Evolutionary conservation across 208 protist species (phyloP).

Genomic region (Trypanosomatidae sp.): DNA sequence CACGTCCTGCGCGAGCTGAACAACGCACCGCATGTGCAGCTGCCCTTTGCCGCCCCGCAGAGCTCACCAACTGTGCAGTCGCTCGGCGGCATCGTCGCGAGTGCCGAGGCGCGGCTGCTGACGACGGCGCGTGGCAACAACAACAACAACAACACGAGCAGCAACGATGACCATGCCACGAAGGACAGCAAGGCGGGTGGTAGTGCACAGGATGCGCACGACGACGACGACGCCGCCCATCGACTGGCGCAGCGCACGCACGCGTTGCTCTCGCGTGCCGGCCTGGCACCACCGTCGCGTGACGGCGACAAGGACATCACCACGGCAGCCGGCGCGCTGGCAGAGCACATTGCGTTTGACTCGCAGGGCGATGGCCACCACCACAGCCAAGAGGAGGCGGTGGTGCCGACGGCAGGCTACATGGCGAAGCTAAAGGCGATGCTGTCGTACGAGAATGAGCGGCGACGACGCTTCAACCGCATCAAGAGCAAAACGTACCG

Average conservation of each 20-base stretch:
- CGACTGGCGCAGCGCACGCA: slow-evolving; percentile 41
- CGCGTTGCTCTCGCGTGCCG: slow-evolving; percentile 33
- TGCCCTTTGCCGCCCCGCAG: slow-evolving; percentile 60
- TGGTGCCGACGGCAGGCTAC: slow-evolving; percentile 34
- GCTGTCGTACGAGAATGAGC: slow-evolving; percentile 77
- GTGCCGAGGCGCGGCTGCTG: slow-evolving; percentile 18
- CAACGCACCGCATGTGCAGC: slow-evolving; percentile 52
- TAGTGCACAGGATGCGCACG: too few relatives aligned
- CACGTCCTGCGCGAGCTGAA: slow-evolving; percentile 50
- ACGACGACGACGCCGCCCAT: slow-evolving; percentile 17
- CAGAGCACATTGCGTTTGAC: slow-evolving; percentile 24
- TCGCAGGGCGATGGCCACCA: slow-evolving; percentile 1
- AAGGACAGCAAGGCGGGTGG: too few relatives aligned
- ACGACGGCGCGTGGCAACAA: background rate
- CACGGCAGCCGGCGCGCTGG: slow-evolving; percentile 14
- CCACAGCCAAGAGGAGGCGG: slow-evolving; percentile 3
- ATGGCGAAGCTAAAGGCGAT: slow-evolving; percentile 85
- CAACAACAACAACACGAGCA: background rate
- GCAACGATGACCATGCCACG: too few relatives aligned
- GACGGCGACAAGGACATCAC: background rate
- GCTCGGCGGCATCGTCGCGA: slow-evolving; percentile 57
- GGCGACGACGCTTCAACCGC: slow-evolving; percentile 75
- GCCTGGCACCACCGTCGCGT: slow-evolving; percentile 21
- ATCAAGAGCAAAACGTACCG: slow-evolving; percentile 92
- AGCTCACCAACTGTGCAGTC: slow-evolving; percentile 54